Base-by-base conservation (phyloP, 768 basidiomycete species). In the Boletus pseudo-olivaceus region DNA sequence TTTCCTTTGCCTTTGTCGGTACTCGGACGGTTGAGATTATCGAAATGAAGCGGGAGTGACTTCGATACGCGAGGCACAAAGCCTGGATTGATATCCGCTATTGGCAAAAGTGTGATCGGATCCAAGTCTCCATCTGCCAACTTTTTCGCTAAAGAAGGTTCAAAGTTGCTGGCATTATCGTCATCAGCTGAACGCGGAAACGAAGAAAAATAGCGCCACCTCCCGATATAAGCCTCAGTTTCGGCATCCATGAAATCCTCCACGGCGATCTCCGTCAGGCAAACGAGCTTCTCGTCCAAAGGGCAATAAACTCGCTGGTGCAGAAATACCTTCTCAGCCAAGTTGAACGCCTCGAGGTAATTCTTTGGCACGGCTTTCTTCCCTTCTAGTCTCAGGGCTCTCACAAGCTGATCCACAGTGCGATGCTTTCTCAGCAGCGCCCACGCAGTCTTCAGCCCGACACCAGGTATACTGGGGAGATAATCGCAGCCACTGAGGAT, bases 241-340 rank as follows among this genome's bases (percentile, higher is more conserved):
- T 79, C 80, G 15, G 77, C 75, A 59, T 81, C 79, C 79, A 82
- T 85, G 7, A 71, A 63, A 23, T 72, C 76, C n/a, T 64, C 78
- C 32, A 73, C 77, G 0, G 88, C 76, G 8, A 80, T 65, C 2
- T 83, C 81, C 26, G 79, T 83, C 54, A 98, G 70, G 66, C 89
- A 81, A 1, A 92, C 87, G 14, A 98, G 73, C 52, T 69, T 75
- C 68, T 85, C 76, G 33, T 73, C 58, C 20, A 73, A 57, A 0
- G 96, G 93, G 70, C 91, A 87, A 69, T 89, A 99, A 38, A 98
- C 93, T 51, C 93, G 78, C 64, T 98, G 97, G 70, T 98, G 87
- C 48, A 90, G 74, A 66, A 98, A 99, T 49, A 92, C 95, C 60
- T 87, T 86, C 68, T 98, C 94, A 6, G 97, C 94, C 49, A 89